Evolutionary conservation across 169 alveolate genomes (phyloP).

Genomic region (Plasmodium cynomolgi): DNA sequence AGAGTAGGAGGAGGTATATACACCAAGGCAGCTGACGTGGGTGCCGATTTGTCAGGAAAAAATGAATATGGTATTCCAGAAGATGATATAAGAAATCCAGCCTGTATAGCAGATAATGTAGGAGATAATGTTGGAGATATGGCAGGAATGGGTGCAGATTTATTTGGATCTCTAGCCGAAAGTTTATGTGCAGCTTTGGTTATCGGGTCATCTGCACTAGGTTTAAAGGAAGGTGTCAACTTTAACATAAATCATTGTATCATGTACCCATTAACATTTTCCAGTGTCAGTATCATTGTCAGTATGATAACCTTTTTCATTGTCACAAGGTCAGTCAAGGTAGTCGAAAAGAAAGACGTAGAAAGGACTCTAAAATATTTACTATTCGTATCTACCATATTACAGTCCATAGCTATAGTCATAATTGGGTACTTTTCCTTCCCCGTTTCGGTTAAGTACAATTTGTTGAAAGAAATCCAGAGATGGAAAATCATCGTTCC

Average conservation of each 20-base stretch:
- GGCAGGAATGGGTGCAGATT: slow-evolving; percentile 97
- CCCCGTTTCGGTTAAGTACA: slow-evolving; percentile 58
- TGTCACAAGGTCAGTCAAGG: slow-evolving; percentile 81
- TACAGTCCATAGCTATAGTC: slow-evolving; percentile 87
- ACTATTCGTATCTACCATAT: slow-evolving; percentile 87
- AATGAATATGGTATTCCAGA: slow-evolving; percentile 91
- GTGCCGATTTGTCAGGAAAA: slow-evolving; percentile 93
- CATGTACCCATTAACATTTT: slow-evolving; percentile 83
- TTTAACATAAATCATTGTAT: slow-evolving; percentile 79
- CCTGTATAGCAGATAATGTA: slow-evolving; percentile 94
- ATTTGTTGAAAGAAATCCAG: slow-evolving; percentile 37
- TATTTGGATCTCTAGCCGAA: slow-evolving; percentile 94
- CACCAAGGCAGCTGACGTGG: slow-evolving; percentile 95
- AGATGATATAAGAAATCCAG: slow-evolving; percentile 94
- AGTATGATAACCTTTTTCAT: slow-evolving; percentile 84
- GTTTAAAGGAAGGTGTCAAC: slow-evolving; percentile 24
- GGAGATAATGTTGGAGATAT: slow-evolving; percentile 95
- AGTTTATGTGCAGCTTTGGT: slow-evolving; percentile 94
- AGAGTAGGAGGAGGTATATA: slow-evolving; percentile 96
- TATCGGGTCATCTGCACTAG: slow-evolving; percentile 86
- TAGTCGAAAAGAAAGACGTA: slow-evolving; percentile 80
- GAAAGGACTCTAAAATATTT: slow-evolving; percentile 89
- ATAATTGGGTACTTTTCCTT: slow-evolving; percentile 79
- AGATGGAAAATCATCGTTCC: slow-evolving; percentile 83
- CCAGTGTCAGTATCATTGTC: slow-evolving; percentile 88